Conservation (phyloP, 768 basidiomycete species). For the Phaffia tasmanica region DNA sequence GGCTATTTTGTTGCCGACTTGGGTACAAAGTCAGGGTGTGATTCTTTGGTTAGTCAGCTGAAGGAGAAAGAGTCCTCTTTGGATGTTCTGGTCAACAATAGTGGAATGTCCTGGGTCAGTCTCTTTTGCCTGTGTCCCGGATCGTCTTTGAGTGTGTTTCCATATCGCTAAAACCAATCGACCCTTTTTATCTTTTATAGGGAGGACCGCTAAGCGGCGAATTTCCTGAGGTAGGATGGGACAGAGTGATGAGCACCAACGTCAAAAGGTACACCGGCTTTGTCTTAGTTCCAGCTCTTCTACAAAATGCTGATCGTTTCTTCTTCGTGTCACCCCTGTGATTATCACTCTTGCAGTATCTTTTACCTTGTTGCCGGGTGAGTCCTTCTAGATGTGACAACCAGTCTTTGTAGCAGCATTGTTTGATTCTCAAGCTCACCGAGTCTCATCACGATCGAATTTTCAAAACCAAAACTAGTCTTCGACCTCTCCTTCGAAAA, state of each 20-base stretch:
- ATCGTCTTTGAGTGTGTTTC: too few relatives aligned
- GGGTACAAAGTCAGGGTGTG: constrained; percentile 69
- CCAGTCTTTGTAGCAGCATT: not conserved
- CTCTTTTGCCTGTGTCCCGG: not conserved
- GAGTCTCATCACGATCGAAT: not conserved
- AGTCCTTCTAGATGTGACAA: constrained; percentile 39
- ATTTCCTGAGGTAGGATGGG: too few relatives aligned
- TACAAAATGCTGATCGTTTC: not conserved
- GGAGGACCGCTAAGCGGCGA: too few relatives aligned
- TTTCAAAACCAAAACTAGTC: too few relatives aligned
- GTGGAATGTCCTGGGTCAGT: constrained; percentile 56
- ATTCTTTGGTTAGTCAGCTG: constrained; percentile 57
- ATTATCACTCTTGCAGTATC: not conserved
- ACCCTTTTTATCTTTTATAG: too few relatives aligned
- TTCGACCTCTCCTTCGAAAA: constrained; percentile 48
- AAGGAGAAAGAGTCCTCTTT: constrained; percentile 59
- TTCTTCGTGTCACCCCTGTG: not conserved
- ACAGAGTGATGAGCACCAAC: not conserved
- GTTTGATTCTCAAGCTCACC: constrained; percentile 6
- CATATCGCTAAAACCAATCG: too few relatives aligned
- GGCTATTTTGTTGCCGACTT: constrained; percentile 67
- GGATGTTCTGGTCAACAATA: constrained; percentile 75
- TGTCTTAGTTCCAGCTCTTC: not conserved
- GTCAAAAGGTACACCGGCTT: not conserved
- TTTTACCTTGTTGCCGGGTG: constrained; percentile 16